Conservation (phyloP, 208 protist genomes). For the Trypanosoma grayi region DNA sequence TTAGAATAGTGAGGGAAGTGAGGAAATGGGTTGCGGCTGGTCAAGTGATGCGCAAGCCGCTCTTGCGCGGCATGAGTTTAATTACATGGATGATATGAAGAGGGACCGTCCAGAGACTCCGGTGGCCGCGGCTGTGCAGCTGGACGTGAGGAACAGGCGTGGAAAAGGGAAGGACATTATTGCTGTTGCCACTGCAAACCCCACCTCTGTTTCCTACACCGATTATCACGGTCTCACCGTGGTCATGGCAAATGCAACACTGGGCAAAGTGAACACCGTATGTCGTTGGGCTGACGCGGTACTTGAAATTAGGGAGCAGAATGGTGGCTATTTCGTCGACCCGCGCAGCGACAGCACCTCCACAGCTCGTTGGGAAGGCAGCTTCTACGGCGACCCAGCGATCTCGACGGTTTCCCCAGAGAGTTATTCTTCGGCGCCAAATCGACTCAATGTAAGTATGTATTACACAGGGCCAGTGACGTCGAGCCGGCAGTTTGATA, state of each 20-base stretch:
- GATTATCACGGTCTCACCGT: slow-evolving; percentile 61
- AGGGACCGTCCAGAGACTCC: background rate
- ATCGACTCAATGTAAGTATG: slow-evolving; percentile 7
- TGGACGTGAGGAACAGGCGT: background rate
- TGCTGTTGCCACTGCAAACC: background rate
- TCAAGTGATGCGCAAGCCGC: background rate
- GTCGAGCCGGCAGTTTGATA: background rate
- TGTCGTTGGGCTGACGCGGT: slow-evolving; percentile 66
- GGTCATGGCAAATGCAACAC: slow-evolving; percentile 43
- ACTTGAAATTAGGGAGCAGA: slow-evolving; percentile 33
- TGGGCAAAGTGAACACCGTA: slow-evolving; percentile 50
- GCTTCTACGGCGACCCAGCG: background rate
- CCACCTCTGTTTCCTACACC: background rate
- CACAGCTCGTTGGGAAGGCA: background rate
- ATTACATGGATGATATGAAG: background rate
- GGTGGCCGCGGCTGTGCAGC: background rate
- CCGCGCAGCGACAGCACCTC: slow-evolving; percentile 25
- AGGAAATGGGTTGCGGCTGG: slow-evolving; percentile 1
- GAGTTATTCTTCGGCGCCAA: background rate
- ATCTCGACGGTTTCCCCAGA: background rate
- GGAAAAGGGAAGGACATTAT: background rate
- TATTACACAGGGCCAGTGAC: background rate
- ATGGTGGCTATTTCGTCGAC: slow-evolving; percentile 57
- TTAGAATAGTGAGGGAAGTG: background rate
- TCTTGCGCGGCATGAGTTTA: background rate